These are phyloP conservation scores for Rhodosporidiobolus odoratus DNA, from an alignment of 768 basidiomycete genomes.

Conservation along the genomic window DNA sequence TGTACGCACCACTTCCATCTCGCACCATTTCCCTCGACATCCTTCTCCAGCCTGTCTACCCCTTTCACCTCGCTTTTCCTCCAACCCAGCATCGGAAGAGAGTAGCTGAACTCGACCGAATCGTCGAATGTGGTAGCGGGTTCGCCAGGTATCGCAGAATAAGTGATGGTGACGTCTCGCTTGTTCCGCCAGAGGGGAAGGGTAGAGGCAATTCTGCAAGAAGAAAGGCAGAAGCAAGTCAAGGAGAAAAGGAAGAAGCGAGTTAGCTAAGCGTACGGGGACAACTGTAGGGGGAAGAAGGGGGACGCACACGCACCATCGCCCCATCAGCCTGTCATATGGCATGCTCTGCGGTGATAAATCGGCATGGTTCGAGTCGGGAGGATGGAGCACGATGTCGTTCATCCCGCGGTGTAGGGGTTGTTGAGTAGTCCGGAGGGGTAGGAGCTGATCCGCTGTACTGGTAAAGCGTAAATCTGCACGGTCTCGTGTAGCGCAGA, in stretches of 20 bases:
- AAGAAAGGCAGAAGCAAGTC: not conserved
- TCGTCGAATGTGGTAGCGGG: constrained; percentile 45
- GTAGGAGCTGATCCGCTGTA: too few relatives aligned
- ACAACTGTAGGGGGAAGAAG: too few relatives aligned
- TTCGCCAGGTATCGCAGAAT: constrained; percentile 41
- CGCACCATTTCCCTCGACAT: constrained; percentile 6
- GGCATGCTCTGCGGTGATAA: not conserved
- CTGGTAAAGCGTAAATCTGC: too few relatives aligned
- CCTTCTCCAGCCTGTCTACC: constrained; percentile 39
- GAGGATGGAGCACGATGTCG: not conserved
- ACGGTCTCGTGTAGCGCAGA: too few relatives aligned
- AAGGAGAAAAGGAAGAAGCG: not conserved
- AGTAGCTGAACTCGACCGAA: constrained; percentile 47
- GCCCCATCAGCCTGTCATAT: constrained; percentile 5
- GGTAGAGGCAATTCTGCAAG: constrained; percentile 42
- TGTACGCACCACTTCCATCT: constrained; percentile 25
- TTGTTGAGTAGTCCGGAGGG: too few relatives aligned
- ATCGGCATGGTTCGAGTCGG: not conserved
- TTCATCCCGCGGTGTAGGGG: too few relatives aligned
- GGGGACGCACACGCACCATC: constrained; percentile 8
- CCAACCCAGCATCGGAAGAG: constrained; percentile 40
- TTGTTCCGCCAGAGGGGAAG: constrained; percentile 52
- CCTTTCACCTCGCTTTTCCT: constrained; percentile 45
- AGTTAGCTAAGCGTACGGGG: not conserved
- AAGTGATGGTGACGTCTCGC: constrained; percentile 52